Base-by-base conservation (phyloP, 441 rosid genomes). In the Pelargonium fulgidum region DNA sequence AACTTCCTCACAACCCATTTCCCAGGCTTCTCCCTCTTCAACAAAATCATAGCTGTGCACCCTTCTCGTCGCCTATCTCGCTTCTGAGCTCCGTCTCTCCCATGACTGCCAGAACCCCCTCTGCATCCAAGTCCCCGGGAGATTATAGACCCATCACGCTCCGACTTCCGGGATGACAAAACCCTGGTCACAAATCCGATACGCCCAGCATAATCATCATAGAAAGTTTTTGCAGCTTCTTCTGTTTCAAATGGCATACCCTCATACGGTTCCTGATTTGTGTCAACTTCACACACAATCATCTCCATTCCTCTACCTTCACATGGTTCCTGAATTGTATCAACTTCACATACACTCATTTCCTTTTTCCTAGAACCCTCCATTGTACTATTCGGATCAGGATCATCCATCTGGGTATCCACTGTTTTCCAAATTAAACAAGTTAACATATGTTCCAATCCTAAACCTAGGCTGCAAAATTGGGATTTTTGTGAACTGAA, bases 81-180 rank as follows among this genome's bases (percentile, higher is more conserved):
- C 69, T 77, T 77, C 14, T 76, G 71, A 33, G 70, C 17, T 16
- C 26, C 24, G 6, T 58, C 62, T 19, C 11, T 58, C 19, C 24
- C 62, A 4, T 58, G 1, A 17, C 19, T 58, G 3, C 22, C 33
- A 47, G 71, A 62, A 54, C 74, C 39, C n/a, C 11, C 4, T 63
- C 73, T 77, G 70, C 77, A 77, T 19, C 74, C 80, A 20, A 77
- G 72, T 33, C 72, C 54, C n/a, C 77, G 80, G 5, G 75, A 74
- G 19, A 77, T 73, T 11, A 77, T 63, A 2, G 77, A 77, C 24
- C 80, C 74, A 54, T 77, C 80, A 12, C 73, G 72, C 58, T 73
- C 77, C 2, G 77, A 77, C 64, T 67, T 77, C 8, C 74, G 74
- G 2, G 77, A 77, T 1, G 80, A 73, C 41, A 77, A 58, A 67